Evolutionary conservation across 176 grass and related monocot species (phyloP), one percentile per base, ranked within the genome.

Genomic region (Zizania latifolia): DNA sequence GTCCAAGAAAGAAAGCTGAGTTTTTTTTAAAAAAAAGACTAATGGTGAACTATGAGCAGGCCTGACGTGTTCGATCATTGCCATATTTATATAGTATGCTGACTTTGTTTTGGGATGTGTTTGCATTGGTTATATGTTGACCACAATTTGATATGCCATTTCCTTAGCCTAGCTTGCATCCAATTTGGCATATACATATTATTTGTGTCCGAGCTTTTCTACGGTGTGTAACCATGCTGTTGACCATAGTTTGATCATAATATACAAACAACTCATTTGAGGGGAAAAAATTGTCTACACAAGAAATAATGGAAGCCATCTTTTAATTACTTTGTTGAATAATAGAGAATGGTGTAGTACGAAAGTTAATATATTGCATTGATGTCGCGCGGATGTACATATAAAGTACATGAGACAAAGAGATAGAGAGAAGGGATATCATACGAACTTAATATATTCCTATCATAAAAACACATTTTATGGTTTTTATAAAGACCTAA

Each of bases 301-400:
- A 72, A 72, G 68, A 63, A 81, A 81, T 63, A 72, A 51, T 17
- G 59, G 1, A 39, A 62, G 7, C 54, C 10, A 8, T 31, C 14
- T 37, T 19, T 59, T 51, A 51, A 37, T 62, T 29, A 51, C 13
- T 53, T 53, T 4, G 3, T 36, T 36, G 6, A 36, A 36, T n/a
- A n/a, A n/a, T n/a, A n/a, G n/a, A n/a, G n/a, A n/a, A n/a, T n/a
- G n/a, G n/a, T n/a, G n/a, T n/a, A n/a, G n/a, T n/a, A n/a, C n/a
- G n/a, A n/a, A n/a, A n/a, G n/a, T n/a, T n/a, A n/a, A n/a, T n/a
- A n/a, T n/a, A n/a, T n/a, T n/a, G n/a, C n/a, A n/a, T n/a, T n/a
- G n/a, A n/a, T n/a, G n/a, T n/a, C n/a, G n/a, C n/a, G n/a, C n/a
- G n/a, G n/a, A n/a, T n/a, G n/a, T n/a, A n/a, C n/a, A n/a, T n/a